Evolutionary conservation across 148 eudicot genomes (phyloP).

Genomic region (Vaccinium myrtillus): DNA sequence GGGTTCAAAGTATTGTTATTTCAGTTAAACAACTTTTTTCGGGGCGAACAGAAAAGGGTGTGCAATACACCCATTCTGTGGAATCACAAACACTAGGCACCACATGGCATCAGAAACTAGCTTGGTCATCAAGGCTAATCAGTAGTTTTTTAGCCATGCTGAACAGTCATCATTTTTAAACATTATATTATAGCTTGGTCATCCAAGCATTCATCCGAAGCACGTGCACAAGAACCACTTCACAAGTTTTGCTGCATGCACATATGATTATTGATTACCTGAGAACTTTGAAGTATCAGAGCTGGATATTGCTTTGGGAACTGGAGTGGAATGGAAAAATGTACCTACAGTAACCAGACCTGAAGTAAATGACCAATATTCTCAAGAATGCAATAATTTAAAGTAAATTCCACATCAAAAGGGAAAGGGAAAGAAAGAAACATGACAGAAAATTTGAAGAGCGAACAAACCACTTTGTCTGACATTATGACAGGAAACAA

Average conservation of each 20-base stretch:
- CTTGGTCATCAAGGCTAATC: neutral
- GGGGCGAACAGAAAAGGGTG: neutral
- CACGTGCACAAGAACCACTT: neutral
- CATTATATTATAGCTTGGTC: neutral
- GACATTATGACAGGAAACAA: neutral
- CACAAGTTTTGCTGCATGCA: neutral
- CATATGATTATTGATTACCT: slow-evolving; percentile 46
- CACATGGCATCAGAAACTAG: neutral
- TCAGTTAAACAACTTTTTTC: neutral
- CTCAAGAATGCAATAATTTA: neutral
- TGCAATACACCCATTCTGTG: neutral
- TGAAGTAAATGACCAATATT: neutral
- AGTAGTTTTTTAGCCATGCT: neutral
- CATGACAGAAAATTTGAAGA: neutral
- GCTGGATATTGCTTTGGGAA: slow-evolving; percentile 84
- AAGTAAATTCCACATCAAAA: neutral
- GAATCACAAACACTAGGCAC: neutral
- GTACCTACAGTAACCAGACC: slow-evolving; percentile 47
- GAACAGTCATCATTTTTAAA: neutral
- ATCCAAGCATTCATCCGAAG: neutral
- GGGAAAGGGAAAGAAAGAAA: neutral
- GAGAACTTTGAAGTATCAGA: slow-evolving; percentile 82
- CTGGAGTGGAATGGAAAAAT: slow-evolving; percentile 64
- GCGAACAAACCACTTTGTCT: neutral
- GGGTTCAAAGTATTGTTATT: neutral